A percentile compares a stretch with the other conserved stretches of the same genome.
Evolutionary conservation across 2,329 filamentous ascomycete species (phyloP).

Genomic region (Botryotinia calthae): DNA sequence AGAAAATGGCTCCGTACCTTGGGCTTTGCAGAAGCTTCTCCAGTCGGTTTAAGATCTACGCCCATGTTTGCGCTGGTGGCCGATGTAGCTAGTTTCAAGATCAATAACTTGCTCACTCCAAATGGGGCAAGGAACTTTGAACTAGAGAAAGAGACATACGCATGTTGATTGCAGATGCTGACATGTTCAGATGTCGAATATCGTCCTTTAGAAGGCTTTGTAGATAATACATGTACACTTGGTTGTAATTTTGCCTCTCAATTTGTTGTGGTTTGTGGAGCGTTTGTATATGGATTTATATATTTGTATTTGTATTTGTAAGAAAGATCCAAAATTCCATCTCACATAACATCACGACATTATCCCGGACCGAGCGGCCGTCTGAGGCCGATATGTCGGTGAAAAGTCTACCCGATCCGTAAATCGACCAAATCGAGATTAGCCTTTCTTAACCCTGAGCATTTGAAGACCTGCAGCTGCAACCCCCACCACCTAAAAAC

Average conservation of each 20-base stretch:
- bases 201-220: conserved; percentile 27
- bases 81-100: conserved; percentile 29
- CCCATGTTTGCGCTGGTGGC: conserved; percentile 33
- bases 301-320: conserved; percentile 28
- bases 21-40: conserved; percentile 28
- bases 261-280: conserved; percentile 1
- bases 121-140: neutral
- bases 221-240: conserved; percentile 27
- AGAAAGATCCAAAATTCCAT: conserved; percentile 14
- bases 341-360: conserved; percentile 8
- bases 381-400: neutral
- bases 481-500: conserved; percentile 23
- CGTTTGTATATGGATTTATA: conserved; percentile 6
- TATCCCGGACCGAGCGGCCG: neutral
- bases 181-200: conserved; percentile 30
- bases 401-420: conserved; percentile 5
- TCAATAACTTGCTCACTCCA: conserved; percentile 4
- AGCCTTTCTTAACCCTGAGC: conserved; percentile 26
- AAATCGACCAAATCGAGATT: conserved; percentile 5
- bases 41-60: conserved; percentile 32
- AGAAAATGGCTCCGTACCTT: conserved; percentile 30
- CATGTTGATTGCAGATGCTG: conserved; percentile 32
- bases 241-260: neutral
- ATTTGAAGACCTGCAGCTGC: conserved; percentile 17
- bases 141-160: conserved; percentile 29